Evolutionary conservation across 352 stramenopile genomes (phyloP), one percentile per base, ranked within the genome.

Genomic region (Blastocystis sp.): DNA sequence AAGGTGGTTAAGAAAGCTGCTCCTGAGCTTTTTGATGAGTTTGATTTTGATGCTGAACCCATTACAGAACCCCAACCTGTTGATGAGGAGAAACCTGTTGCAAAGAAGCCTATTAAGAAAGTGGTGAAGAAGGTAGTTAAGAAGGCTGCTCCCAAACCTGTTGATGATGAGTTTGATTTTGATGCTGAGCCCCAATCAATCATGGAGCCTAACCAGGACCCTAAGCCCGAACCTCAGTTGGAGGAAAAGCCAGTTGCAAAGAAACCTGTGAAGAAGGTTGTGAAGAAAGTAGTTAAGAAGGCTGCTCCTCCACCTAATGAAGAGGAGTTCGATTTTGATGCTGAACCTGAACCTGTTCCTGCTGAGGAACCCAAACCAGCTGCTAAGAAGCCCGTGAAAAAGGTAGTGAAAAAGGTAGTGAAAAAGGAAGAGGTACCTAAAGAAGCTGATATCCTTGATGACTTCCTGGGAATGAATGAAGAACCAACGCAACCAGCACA

Each of bases 381-480:
- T 27, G 70, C 17, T 33, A 44, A 42, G 53, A 51, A 60, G 13
- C 44, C 44, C 44, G 70, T 37, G 4, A 60, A 60, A 27, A 81
- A 81, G 68, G 35, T 59, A 30, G 68, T 48, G 19, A 79, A 79
- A 48, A 79, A 79, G 1, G 69, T 81, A 24, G 42, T 56, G 40
- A 81, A 81, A 9, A 60, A 66, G 40, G 70, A 35, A 27, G 62
- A 81, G 70, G 62, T 48, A 33, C 44, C 51, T 2, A 64, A 81
- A 27, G 70, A 81, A 33, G 51, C 59, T 3, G 44, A 81, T 1
- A 40, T 33, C 6, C 4, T 79, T 6, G 70, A 81, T 60, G 70
- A 81, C 62, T 64, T 81, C 51, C 70, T 81, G 15, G 70, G 70
- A 60, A 81, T 81, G 70, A 42, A 62, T 30, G 70, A 62, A 22